A percentile compares a stretch with the other conserved stretches of the same genome.
phyloP scores from a whole-genome alignment of 257 asterid species.

The Scutellaria barbata region DNA sequence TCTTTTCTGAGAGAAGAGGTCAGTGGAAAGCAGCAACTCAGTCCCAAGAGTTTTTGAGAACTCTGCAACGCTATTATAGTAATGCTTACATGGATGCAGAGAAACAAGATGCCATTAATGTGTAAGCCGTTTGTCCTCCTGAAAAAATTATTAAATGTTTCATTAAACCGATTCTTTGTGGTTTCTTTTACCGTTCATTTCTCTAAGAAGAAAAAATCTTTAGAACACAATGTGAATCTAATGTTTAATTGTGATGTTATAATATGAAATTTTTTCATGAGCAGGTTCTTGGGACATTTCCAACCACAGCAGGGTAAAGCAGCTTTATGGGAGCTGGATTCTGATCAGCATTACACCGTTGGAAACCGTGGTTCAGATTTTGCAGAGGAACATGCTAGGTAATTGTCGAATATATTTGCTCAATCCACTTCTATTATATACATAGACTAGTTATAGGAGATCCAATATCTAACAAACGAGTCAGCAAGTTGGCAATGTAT shows the following conservation, averaged over 20 bases:
- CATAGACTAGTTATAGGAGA: conserved; percentile 10
- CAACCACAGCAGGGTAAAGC: conserved; percentile 88
- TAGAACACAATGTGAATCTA: neutral
- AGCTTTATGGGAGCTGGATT: conserved; percentile 87
- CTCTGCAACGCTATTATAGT: conserved; percentile 82
- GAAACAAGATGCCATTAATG: conserved; percentile 90
- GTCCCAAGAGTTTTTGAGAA: conserved; percentile 81
- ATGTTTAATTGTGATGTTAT: conserved; percentile 1
- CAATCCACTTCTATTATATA: conserved; percentile 2
- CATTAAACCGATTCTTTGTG: neutral
- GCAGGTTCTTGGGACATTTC: conserved; percentile 94
- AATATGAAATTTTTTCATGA: conserved; percentile 32
- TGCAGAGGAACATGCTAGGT: conserved; percentile 65
- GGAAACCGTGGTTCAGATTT: conserved; percentile 65
- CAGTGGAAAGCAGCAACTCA: conserved; percentile 96
- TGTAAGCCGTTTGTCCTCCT: conserved; percentile 57
- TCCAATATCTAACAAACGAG: neutral
- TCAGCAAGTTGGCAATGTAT: neutral
- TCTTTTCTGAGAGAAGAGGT: conserved; percentile 91
- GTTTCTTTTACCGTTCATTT: conserved; percentile 6
- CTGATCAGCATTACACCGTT: conserved; percentile 76
- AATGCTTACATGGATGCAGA: conserved; percentile 92
- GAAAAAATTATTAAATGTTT: neutral
- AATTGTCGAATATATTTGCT: conserved; percentile 22
- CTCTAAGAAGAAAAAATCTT: conserved; percentile 6